Percentiles rank a stretch among this genome's conserved stretches.
Conservation (phyloP, 805 yeast species). For the Lipomyces yamadae region DNA sequence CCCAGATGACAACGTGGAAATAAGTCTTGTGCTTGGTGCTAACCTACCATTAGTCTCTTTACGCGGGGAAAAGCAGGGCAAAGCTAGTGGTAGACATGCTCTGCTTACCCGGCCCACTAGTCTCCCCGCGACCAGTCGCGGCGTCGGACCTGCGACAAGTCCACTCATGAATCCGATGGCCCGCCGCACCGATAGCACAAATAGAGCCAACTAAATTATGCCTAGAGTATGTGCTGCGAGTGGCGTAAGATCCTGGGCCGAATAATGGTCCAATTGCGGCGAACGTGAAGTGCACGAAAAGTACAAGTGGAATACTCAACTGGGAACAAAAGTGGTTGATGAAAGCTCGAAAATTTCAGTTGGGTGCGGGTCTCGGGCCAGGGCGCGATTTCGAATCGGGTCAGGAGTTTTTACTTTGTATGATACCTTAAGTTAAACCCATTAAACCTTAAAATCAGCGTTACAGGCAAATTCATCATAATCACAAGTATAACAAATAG, state of each 20-base stretch:
- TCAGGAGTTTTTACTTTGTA: neutral
- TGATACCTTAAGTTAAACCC: neutral
- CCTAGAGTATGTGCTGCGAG: neutral
- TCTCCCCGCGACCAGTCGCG: neutral
- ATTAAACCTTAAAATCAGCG: neutral
- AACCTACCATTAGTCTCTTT: constrained; percentile 16
- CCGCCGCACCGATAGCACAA: neutral
- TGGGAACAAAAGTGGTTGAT: neutral
- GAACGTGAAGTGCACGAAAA: neutral
- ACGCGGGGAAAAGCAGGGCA: constrained; percentile 8
- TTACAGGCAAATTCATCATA: too few species aligned
- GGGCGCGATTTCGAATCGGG: neutral
- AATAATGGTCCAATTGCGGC: constrained; percentile 1
- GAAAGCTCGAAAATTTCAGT: neutral
- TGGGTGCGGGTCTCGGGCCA: neutral
- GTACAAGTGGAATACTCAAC: neutral
- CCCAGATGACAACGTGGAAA: neutral
- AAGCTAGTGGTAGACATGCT: constrained; percentile 14
- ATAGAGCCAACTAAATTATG: neutral
- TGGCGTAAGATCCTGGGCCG: neutral
- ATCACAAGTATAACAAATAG: too few species aligned
- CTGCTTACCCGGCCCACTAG: constrained; percentile 24
- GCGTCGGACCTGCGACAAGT: neutral
- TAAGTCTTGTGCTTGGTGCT: neutral
- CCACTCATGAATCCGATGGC: neutral